Conservation (phyloP, 2,329 filamentous ascomycete species). For the Hypoxylon sp. region DNA sequence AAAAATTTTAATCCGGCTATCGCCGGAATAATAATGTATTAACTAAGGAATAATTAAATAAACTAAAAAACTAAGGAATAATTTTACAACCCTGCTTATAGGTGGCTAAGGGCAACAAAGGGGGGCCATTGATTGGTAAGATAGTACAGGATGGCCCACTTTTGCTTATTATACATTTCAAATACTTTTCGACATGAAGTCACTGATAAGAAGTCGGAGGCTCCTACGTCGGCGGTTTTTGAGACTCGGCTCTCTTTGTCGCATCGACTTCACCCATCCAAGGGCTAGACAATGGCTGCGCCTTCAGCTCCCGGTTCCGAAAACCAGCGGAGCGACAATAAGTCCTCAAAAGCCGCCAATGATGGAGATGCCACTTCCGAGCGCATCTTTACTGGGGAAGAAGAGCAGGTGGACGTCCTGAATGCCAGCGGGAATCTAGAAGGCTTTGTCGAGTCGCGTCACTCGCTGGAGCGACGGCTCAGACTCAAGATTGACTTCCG, state of each 20-base stretch:
- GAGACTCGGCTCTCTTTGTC: constrained; percentile 7
- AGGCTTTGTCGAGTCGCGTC: constrained; percentile 29
- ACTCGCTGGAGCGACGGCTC: constrained; percentile 50
- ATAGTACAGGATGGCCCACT: constrained; percentile 25
- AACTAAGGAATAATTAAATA: too few species aligned
- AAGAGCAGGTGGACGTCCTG: constrained; percentile 12
- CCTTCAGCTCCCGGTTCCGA: constrained; percentile 10
- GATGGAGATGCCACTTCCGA: constrained; percentile 28
- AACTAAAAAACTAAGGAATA: too few species aligned
- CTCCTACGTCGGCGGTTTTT: constrained; percentile 12
- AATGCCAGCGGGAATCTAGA: constrained; percentile 9
- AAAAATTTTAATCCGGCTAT: too few species aligned
- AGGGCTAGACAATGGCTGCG: constrained; percentile 29
- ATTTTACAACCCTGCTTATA: too few species aligned
- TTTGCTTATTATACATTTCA: constrained; percentile 42
- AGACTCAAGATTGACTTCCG: constrained; percentile 75
- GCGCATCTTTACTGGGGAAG: constrained; percentile 33
- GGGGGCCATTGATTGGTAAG: constrained; percentile 37
- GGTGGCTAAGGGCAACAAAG: constrained; percentile 30
- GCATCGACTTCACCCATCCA: not conserved
- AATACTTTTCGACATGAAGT: constrained; percentile 30
- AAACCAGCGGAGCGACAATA: constrained; percentile 14
- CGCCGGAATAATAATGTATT: too few species aligned
- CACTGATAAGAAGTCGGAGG: constrained; percentile 35
- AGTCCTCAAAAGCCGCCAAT: constrained; percentile 32